phyloP scores from a whole-genome alignment of 768 basidiomycete genomes.

The Macrolepiota albuminosa region DNA sequence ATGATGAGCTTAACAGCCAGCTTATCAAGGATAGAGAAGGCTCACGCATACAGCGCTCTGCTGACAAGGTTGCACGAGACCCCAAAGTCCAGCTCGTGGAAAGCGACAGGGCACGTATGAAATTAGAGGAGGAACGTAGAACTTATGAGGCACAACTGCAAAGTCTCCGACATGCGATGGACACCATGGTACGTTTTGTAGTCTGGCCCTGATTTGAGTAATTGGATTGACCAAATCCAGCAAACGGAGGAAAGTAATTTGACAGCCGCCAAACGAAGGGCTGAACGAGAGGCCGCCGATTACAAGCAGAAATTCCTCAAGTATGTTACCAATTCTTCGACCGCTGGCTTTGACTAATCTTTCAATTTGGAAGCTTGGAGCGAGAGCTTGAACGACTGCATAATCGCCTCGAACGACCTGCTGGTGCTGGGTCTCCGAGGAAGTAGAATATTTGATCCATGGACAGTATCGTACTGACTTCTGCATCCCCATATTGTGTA shows the following conservation, averaged over 20 bases:
- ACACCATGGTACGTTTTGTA: conserved; percentile 47
- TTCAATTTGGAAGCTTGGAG: conserved; percentile 39
- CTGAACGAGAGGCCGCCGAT: conserved; percentile 72
- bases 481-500: conserved; percentile 11
- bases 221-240: conserved; percentile 27
- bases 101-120: conserved; percentile 53
- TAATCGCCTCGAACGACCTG: conserved; percentile 58
- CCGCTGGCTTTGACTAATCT: conserved; percentile 2
- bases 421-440: conserved; percentile 32
- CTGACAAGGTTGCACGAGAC: conserved; percentile 40
- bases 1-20: conserved; percentile 63
- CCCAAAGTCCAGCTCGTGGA: conserved; percentile 52
- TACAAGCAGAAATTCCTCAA: conserved; percentile 65
- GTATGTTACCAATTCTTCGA: conserved; percentile 32
- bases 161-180: conserved; percentile 53
- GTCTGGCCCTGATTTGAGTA: not conserved
- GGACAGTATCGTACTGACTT: conserved; percentile 7
- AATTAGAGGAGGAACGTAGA: conserved; percentile 64
- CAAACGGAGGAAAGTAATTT: conserved; percentile 68
- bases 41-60: conserved; percentile 36
- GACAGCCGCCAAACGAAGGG: conserved; percentile 66
- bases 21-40: conserved; percentile 45
- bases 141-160: conserved; percentile 54
- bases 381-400: conserved; percentile 66
- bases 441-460: conserved; percentile 18